These are phyloP conservation scores for Xylaria sp. DNA, from an alignment of 2,329 filamentous ascomycete genomes.

Conservation along the genomic window DNA sequence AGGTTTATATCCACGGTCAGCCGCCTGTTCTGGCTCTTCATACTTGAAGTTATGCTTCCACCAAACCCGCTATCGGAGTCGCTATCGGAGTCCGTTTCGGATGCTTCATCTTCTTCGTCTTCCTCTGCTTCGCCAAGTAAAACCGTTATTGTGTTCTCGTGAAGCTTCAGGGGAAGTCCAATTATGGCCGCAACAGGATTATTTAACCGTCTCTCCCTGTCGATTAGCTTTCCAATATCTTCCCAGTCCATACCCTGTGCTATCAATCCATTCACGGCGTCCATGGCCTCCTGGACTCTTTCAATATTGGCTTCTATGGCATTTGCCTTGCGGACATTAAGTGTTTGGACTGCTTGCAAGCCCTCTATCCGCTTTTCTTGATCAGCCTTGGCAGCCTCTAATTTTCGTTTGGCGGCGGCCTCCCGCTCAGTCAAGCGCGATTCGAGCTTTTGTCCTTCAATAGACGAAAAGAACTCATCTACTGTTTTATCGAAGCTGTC, in stretches of 20 bases:
- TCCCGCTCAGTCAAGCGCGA: slow-evolving; percentile 85
- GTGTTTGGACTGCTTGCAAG: slow-evolving; percentile 79
- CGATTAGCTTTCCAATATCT: slow-evolving; percentile 86
- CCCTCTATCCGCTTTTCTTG: slow-evolving; percentile 87
- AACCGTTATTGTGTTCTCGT: slow-evolving; percentile 89
- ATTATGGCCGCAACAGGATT: slow-evolving; percentile 92
- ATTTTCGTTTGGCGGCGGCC: slow-evolving; percentile 80
- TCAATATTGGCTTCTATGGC: slow-evolving; percentile 92
- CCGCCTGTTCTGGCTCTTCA: slow-evolving; percentile 59
- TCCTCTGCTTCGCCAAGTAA: slow-evolving; percentile 76
- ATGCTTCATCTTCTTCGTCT: slow-evolving; percentile 67
- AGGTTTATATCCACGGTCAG: slow-evolving; percentile 88
- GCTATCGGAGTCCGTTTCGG: slow-evolving; percentile 71
- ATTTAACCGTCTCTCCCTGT: slow-evolving; percentile 80
- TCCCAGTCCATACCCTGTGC: slow-evolving; percentile 98
- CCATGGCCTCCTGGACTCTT: slow-evolving; percentile 90
- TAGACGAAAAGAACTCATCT: slow-evolving; percentile 96
- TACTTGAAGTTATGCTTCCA: slow-evolving; percentile 50
- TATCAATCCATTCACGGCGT: slow-evolving; percentile 91
- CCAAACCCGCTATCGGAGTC: slow-evolving; percentile 65
- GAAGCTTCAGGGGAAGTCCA: slow-evolving; percentile 84
- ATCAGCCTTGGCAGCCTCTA: slow-evolving; percentile 85
- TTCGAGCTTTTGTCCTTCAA: slow-evolving; percentile 92
- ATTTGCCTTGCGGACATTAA: slow-evolving; percentile 88
- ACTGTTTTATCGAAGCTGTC: slow-evolving; percentile 91